phyloP scores from a whole-genome alignment of 2,329 filamentous ascomycete species.

The Aureobasidium pullulans region DNA sequence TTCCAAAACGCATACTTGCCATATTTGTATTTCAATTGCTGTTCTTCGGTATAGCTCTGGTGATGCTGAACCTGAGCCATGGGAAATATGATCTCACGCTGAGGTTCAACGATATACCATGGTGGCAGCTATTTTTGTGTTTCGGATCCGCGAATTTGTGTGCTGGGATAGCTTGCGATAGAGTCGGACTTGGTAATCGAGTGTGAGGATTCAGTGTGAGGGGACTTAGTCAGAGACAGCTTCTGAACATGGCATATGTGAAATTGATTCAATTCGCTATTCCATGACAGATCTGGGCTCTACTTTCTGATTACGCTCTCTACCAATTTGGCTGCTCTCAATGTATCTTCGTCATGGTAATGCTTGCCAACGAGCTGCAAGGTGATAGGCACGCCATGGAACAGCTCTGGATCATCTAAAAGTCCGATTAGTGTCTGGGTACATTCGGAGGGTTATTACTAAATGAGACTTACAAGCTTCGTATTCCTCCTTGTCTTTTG shows the following conservation, averaged over 20 bases:
- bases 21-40: neutral
- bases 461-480: slow-evolving; percentile 21
- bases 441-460: neutral
- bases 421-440: neutral
- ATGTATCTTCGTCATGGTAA: slow-evolving; percentile 8
- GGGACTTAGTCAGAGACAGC: no score
- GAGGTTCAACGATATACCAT: neutral
- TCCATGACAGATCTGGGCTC: no score
- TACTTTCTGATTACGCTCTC: neutral
- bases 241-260: no score
- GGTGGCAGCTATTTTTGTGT: neutral
- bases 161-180: neutral
- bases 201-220: no score
- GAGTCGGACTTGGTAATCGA: no score
- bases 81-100: neutral
- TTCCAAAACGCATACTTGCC: neutral
- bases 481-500: slow-evolving; percentile 15
- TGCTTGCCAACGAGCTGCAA: slow-evolving; percentile 12
- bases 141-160: neutral
- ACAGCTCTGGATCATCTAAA: slow-evolving; percentile 7
- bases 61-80: neutral
- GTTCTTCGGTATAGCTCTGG: neutral
- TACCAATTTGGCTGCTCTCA: slow-evolving; percentile 9
- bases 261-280: no score
- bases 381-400: slow-evolving; percentile 11